Evolutionary conservation across 768 basidiomycete genomes (phyloP), one percentile per base, ranked within the genome.

Genomic region (Candolleomyces efflorescens): DNA sequence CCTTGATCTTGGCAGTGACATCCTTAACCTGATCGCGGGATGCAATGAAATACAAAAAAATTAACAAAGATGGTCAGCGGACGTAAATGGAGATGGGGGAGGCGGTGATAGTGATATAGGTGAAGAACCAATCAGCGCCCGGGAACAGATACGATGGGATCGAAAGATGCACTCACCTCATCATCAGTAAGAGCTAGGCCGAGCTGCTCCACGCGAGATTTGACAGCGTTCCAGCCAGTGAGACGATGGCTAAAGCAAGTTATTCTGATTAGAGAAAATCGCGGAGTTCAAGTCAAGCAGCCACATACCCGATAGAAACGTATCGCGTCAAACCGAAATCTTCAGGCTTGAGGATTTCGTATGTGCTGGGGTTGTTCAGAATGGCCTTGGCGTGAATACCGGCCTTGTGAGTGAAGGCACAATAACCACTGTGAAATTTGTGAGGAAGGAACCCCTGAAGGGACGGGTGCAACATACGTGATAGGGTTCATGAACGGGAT

Each of bases 371-470:
- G 82, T 99, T 99, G 79, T 98, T 63, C 26, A 73, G 85, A 73
- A 99, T 99, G 39, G 97, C 97, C 82, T 99, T 99, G 77, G 97
- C 97, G 74, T 99, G 97, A 63, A 99, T 99, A 70, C 97, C 97
- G 20, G 97, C 97, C 87, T 99, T 98, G 87, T 98, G 97, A 24
- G 97, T 99, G 80, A 99, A 99, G 3, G 97, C 97, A 69, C 97
- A 98, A 76, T 98, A 99, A 15, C 97, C 97, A 56, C 95, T 98
- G 61, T 55, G 48, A 43, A 7, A n/a, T 46, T 44, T 10, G 18
- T 11, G 17, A 53, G n/a, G 50, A 23, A 46, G 15, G 43, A 39
- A 41, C 11, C 26, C 46, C 51, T 48, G 18, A 56, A 41, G 43
- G 43, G 32, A 48, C 43, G 53, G 17, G 41, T 43, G 47, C 22